Percentiles rank a stretch among this genome's conserved stretches.
Conservation (phyloP, 805 yeast species). For the Candida ipomoeae region DNA sequence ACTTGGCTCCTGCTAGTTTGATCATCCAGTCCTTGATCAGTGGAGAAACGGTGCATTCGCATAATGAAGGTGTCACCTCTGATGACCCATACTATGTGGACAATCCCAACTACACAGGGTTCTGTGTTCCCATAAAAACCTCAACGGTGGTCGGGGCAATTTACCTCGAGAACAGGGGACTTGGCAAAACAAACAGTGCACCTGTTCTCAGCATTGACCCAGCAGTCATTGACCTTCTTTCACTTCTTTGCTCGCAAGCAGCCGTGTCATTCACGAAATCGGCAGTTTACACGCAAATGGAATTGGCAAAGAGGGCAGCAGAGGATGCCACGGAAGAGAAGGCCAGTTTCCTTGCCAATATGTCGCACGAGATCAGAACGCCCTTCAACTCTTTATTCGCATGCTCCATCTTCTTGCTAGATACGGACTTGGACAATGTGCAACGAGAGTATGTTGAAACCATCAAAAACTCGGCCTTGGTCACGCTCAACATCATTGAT, state of each 20-base stretch:
- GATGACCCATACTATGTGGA: slow-evolving; percentile 40
- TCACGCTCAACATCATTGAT: slow-evolving; percentile 49
- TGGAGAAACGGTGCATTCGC: slow-evolving; percentile 26
- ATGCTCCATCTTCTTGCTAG: slow-evolving; percentile 46
- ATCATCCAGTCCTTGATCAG: slow-evolving; percentile 36
- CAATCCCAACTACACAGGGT: slow-evolving; percentile 30
- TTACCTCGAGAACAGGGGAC: slow-evolving; percentile 34
- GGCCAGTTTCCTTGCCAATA: slow-evolving; percentile 49
- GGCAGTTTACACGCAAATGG: slow-evolving; percentile 44
- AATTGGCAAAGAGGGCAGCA: slow-evolving; percentile 39
- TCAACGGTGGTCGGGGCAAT: slow-evolving; percentile 42
- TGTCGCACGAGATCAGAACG: slow-evolving; percentile 57
- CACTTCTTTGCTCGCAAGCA: slow-evolving; percentile 47
- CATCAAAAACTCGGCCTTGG: slow-evolving; percentile 47
- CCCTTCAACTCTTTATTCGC: slow-evolving; percentile 51
- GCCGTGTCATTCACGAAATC: slow-evolving; percentile 50
- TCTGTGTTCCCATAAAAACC: slow-evolving; percentile 45
- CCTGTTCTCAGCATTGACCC: slow-evolving; percentile 13
- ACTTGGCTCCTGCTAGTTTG: slow-evolving; percentile 41
- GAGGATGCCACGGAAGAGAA: slow-evolving; percentile 53
- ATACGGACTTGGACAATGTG: slow-evolving; percentile 40
- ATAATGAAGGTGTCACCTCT: slow-evolving; percentile 30
- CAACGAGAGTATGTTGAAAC: slow-evolving; percentile 52
- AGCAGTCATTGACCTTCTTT: slow-evolving; percentile 36
- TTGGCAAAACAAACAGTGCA: slow-evolving; percentile 7